phyloP scores from a whole-genome alignment of 1,284 basidiomycete species.

The Cutaneotrichosporon cyanovorans region DNA sequence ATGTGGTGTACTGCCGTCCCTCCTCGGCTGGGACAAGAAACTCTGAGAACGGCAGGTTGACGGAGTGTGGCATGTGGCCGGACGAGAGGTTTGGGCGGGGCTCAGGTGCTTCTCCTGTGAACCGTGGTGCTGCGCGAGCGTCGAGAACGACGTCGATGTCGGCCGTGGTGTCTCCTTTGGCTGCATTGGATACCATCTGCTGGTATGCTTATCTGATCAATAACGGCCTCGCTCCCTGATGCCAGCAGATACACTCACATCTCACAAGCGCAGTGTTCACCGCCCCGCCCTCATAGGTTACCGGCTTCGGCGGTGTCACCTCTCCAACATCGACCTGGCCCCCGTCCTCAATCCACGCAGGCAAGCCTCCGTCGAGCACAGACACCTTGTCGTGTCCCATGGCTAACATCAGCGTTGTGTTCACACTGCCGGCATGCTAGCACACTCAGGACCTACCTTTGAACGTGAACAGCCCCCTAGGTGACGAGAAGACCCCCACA shows the following conservation, averaged over 20 bases:
- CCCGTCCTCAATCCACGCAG: conserved; percentile 70
- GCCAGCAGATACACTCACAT: conserved; percentile 49
- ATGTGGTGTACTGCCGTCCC: conserved; percentile 43
- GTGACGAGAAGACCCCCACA: conserved; percentile 78
- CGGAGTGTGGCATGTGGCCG: conserved; percentile 85
- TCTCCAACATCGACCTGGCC: conserved; percentile 59
- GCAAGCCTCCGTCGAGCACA: conserved; percentile 81
- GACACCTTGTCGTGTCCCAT: conserved; percentile 80
- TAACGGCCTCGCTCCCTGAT: no score
- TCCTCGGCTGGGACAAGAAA: conserved; percentile 54
- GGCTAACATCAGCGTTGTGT: conserved; percentile 42
- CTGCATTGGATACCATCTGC: conserved; percentile 68
- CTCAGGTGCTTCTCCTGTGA: conserved; percentile 73
- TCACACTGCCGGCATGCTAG: no score
- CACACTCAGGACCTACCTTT: conserved; percentile 53
- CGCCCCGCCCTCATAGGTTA: conserved; percentile 41
- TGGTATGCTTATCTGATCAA: conserved; percentile 55
- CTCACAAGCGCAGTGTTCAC: conserved; percentile 47
- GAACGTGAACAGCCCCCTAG: conserved; percentile 87
- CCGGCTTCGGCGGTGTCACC: conserved; percentile 32
- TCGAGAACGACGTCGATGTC: conserved; percentile 66
- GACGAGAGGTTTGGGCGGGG: conserved; percentile 79
- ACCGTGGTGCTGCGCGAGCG: conserved; percentile 74
- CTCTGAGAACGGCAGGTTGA: conserved; percentile 72
- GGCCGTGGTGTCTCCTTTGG: conserved; percentile 48